phyloP scores from a whole-genome alignment of 2,329 filamentous ascomycete genomes.

The Paecilomyces fulvus region DNA sequence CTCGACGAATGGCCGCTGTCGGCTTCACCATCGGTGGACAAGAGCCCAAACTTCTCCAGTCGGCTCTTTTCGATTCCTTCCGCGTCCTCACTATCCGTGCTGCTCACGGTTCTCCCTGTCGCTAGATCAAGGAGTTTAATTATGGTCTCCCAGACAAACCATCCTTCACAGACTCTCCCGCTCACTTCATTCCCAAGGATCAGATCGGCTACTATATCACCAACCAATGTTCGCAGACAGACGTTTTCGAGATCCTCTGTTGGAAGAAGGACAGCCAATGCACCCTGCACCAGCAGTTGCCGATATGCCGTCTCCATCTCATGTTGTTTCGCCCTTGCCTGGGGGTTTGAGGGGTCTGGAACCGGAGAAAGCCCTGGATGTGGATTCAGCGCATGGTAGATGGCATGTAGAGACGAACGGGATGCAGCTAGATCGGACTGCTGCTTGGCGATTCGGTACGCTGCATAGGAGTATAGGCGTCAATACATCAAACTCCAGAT shows the following conservation, averaged over 20 bases:
- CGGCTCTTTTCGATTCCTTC: conserved; percentile 29
- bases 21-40: conserved; percentile 31
- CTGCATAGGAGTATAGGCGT: conserved; percentile 36
- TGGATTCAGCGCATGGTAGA: conserved; percentile 79
- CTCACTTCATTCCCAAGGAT: conserved; percentile 76
- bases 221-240: conserved; percentile 73
- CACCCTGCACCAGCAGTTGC: conserved; percentile 74
- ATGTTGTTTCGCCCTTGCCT: conserved; percentile 51
- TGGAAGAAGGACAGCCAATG: conserved; percentile 75
- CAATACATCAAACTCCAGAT: conserved; percentile 13
- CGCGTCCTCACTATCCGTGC: conserved; percentile 19
- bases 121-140: conserved; percentile 57
- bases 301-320: conserved; percentile 78
- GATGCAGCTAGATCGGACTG: conserved; percentile 52
- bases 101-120: conserved; percentile 14
- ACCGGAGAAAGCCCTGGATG: conserved; percentile 73
- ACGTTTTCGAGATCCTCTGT: conserved; percentile 87
- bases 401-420: conserved; percentile 52
- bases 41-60: conserved; percentile 50
- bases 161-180: conserved; percentile 74
- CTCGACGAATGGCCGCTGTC: conserved; percentile 16
- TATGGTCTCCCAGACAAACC: conserved; percentile 79
- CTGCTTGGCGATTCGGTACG: conserved; percentile 61
- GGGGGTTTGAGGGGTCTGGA: conserved; percentile 48
- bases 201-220: conserved; percentile 81